A percentile compares a stretch with the other conserved stretches of the same genome.
Conservation (phyloP, 805 yeast genomes). For the Candida khao-thaluensis region DNA sequence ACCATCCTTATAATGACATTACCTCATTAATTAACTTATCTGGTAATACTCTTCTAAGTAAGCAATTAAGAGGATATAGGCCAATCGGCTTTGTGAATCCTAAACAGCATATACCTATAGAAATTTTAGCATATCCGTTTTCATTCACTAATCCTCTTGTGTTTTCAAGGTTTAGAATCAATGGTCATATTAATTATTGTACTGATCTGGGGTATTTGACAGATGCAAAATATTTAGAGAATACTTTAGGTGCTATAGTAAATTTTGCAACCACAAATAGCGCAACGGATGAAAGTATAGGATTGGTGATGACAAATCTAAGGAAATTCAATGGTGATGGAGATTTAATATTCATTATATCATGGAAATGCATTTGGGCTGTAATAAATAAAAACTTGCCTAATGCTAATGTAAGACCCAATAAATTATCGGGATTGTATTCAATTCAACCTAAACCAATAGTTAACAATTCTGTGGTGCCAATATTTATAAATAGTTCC, state of each 20-base stretch:
- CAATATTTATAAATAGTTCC: constrained; percentile 16
- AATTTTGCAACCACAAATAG: not conserved
- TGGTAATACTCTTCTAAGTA: not conserved
- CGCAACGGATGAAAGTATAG: constrained; percentile 22
- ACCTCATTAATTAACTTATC: constrained; percentile 5
- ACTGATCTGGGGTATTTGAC: constrained; percentile 25
- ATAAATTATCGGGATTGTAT: constrained; percentile 3
- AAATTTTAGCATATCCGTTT: constrained; percentile 26
- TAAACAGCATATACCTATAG: constrained; percentile 9
- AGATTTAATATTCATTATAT: constrained; percentile 34
- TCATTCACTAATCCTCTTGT: constrained; percentile 31
- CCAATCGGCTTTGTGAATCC: constrained; percentile 9
- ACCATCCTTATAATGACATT: constrained; percentile 9
- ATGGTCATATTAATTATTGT: constrained; percentile 26
- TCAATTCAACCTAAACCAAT: not conserved
- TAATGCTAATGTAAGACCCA: constrained; percentile 7
- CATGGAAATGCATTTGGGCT: constrained; percentile 24
- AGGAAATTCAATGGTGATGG: constrained; percentile 46
- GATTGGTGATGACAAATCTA: constrained; percentile 40
- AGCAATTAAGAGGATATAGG: not conserved
- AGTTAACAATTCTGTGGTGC: constrained; percentile 16
- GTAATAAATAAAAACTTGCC: constrained; percentile 4
- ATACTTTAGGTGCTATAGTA: constrained; percentile 44
- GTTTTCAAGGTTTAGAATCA: constrained; percentile 24
- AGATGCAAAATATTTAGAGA: constrained; percentile 45